These are phyloP conservation scores for Candida sithepensis DNA, from an alignment of 805 yeast species.

Conservation along the genomic window DNA sequence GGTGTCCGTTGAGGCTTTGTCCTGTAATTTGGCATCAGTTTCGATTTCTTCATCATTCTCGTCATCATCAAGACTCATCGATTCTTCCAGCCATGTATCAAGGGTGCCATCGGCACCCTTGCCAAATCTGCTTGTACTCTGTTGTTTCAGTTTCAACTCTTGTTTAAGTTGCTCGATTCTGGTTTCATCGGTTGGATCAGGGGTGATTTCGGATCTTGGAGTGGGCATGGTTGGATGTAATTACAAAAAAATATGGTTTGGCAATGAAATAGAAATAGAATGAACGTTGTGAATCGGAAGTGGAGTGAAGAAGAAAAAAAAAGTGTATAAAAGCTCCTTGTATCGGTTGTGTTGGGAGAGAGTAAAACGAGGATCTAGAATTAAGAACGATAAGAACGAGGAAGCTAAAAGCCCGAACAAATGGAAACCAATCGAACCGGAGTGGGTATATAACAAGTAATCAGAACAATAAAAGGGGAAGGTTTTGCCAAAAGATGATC, in stretches of 20 bases:
- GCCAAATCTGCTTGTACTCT: background rate
- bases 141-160: constrained; percentile 7
- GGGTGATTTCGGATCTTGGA: constrained; percentile 2
- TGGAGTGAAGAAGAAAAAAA: background rate
- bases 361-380: too few species aligned
- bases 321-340: background rate
- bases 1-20: background rate
- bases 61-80: background rate
- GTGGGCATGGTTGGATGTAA: constrained; percentile 7
- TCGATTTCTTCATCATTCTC: background rate
- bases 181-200: constrained; percentile 1
- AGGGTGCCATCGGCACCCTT: too few species aligned
- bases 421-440: too few species aligned
- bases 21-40: background rate
- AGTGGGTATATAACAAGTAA: too few species aligned
- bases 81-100: too few species aligned
- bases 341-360: background rate
- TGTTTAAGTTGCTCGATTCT: constrained; percentile 10
- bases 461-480: too few species aligned
- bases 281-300: too few species aligned
- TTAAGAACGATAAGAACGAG: background rate
- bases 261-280: too few species aligned
- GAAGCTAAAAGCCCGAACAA: background rate
- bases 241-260: too few species aligned
- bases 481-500: too few species aligned